Evolutionary conservation across 352 stramenopile species (phyloP).

Genomic region (Pythium aphanidermatum): DNA sequence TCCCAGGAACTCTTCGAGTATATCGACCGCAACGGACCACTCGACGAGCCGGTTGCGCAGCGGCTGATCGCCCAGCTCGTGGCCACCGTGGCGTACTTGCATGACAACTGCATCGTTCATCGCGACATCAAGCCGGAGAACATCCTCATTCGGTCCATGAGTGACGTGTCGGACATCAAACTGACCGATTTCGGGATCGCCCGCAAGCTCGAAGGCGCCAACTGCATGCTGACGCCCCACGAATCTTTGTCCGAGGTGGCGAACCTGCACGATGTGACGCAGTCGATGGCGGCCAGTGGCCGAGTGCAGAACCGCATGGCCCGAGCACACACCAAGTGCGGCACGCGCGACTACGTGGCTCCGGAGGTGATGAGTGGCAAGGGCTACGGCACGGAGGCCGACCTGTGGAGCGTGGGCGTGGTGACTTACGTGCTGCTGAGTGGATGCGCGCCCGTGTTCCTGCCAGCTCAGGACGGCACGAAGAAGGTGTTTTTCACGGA

Average conservation of each 20-base stretch:
- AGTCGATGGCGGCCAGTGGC: conserved; percentile 13
- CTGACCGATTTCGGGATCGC: conserved; percentile 83
- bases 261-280: conserved; percentile 38
- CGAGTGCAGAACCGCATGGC: conserved; percentile 64
- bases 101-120: conserved; percentile 79
- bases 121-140: conserved; percentile 86
- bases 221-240: conserved; percentile 59
- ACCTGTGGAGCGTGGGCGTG: conserved; percentile 92
- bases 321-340: conserved; percentile 74
- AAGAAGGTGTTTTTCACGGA: conserved; percentile 76
- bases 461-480: conserved; percentile 49
- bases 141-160: conserved; percentile 57
- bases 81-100: conserved; percentile 74
- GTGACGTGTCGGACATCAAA: conserved; percentile 74
- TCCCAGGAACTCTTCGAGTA: conserved; percentile 78
- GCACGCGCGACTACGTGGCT: conserved; percentile 78
- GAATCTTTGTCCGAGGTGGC: conserved; percentile 63
- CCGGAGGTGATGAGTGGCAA: conserved; percentile 86
- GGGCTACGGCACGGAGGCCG: conserved; percentile 90
- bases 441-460: conserved; percentile 70
- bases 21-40: conserved; percentile 64
- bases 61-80: conserved; percentile 70
- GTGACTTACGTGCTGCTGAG: conserved; percentile 89
- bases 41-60: conserved; percentile 61
- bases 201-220: conserved; percentile 57